Evolutionary conservation across 148 eudicot species (phyloP), one percentile per base, ranked within the genome.

Genomic region (Drosera capensis): DNA sequence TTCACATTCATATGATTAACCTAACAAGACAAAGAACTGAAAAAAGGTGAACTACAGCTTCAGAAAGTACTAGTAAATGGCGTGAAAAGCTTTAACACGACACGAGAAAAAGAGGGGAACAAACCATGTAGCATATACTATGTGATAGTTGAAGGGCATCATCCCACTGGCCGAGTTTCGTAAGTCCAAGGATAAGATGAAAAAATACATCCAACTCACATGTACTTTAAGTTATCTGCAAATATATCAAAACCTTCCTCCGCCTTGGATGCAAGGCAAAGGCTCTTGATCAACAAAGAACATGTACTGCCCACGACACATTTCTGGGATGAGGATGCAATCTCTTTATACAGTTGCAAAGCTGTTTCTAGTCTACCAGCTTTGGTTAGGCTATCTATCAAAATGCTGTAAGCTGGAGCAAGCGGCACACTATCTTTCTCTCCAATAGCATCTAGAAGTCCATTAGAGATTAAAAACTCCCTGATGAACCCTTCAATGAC

Each of bases 401-500:
- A 54, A 46, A 80, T 56, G 59, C 73, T 68, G 59, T 90, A 90
- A 42, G 66, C 70, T 1, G 88, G 77, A 71, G 54, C 39, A 56
- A 81, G 46, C 2, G 99, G 93, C 28, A 68, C 52, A 35, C 44
- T 47, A 48, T 74, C 70, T 49, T 57, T 43, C 23, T 55, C 60
- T 52, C 72, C 65, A 48, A 78, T 55, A 62, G 65, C 78, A 58
- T 75, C 78, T 35, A 84, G 55, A 43, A 90, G 66, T 46, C 74
- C 81, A 26, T 78, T 67, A 48, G 69, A 72, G 49, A 24, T 35
- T 15, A 90, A 45, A 42, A 78, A 90, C 22, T 90, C 93, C 54
- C 72, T 56, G 70, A 52, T 80, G 58, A 90, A 90, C 34, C 99
- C 95, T 59, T 78, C 85, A 67, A 81, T 71, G 20, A 90, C 88